Percentiles rank a stretch among this genome's conserved stretches.
These are phyloP conservation scores for Lanmaoa rubissima DNA, from an alignment of 768 basidiomycete genomes.

Conservation along the genomic window DNA sequence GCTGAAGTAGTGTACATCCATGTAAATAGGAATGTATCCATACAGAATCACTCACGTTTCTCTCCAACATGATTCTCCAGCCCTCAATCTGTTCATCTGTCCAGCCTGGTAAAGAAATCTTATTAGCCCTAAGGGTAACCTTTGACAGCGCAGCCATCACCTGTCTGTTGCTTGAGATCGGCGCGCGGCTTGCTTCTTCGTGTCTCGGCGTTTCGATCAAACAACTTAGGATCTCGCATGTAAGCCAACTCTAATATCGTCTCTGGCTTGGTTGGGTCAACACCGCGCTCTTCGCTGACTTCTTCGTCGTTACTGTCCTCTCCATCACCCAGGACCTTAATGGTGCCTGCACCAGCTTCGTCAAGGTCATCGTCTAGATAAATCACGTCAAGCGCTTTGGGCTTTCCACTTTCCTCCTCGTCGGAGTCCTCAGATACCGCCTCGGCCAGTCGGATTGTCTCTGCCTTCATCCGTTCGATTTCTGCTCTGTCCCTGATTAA, in stretches of 20 bases:
- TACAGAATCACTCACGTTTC: conserved; percentile 58
- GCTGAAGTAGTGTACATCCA: conserved; percentile 38
- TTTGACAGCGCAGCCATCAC: conserved; percentile 33
- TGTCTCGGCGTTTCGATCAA: conserved; percentile 74
- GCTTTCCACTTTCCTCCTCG: conserved; percentile 46
- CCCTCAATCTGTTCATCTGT: conserved; percentile 87
- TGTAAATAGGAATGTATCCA: conserved; percentile 10
- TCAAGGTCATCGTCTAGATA: conserved; percentile 58
- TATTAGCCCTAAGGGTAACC: neutral
- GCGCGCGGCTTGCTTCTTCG: conserved; percentile 64
- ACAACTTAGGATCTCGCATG: conserved; percentile 68
- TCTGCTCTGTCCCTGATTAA: conserved; percentile 55
- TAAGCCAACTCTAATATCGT: conserved; percentile 76
- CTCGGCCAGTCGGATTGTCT: conserved; percentile 77
- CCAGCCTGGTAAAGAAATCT: conserved; percentile 49
- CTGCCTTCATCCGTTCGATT: conserved; percentile 76
- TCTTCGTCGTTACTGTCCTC: conserved; percentile 43
- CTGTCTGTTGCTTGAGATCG: conserved; percentile 68
- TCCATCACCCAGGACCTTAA: conserved; percentile 61
- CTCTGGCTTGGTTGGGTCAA: conserved; percentile 42
- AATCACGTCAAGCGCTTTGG: conserved; percentile 24
- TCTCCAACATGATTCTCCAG: conserved; percentile 87
- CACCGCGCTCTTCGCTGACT: conserved; percentile 27
- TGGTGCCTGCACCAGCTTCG: conserved; percentile 36
- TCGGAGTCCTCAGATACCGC: conserved; percentile 63